phyloP scores from a whole-genome alignment of 2,329 filamentous ascomycete species.

The Colletotrichum cereale region DNA sequence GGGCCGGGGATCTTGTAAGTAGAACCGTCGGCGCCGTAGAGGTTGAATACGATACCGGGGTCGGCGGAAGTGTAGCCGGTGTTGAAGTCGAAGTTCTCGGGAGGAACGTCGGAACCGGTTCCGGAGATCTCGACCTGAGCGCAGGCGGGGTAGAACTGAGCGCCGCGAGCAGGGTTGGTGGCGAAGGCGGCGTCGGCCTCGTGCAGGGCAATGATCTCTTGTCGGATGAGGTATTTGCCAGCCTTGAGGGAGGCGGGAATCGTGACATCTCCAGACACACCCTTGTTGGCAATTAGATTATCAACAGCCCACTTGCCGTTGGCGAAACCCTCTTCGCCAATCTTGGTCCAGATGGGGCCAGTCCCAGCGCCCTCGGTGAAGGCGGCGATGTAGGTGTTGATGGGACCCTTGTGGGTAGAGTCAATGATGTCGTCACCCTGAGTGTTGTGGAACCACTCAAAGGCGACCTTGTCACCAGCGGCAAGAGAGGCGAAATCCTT shows the following conservation, averaged over 20 bases:
- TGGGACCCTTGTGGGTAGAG: constrained; percentile 64
- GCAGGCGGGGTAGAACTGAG: constrained; percentile 69
- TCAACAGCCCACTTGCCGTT: constrained; percentile 58
- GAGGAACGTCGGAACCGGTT: constrained; percentile 60
- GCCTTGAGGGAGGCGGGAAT: constrained; percentile 59
- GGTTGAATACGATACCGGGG: constrained; percentile 69
- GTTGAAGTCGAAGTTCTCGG: constrained; percentile 59
- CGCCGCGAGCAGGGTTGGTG: constrained; percentile 54
- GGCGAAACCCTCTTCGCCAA: constrained; percentile 52
- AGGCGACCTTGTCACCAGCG: constrained; percentile 60
- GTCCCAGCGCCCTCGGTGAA: constrained; percentile 57
- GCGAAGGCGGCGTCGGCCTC: constrained; percentile 53
- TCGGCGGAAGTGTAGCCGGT: constrained; percentile 69
- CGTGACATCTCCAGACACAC: constrained; percentile 59
- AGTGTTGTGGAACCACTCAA: constrained; percentile 65
- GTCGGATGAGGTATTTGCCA: constrained; percentile 66
- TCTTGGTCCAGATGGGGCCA: constrained; percentile 65
- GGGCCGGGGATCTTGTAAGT: constrained; percentile 53
- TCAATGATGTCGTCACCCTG: constrained; percentile 66
- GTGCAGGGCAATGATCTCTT: constrained; percentile 68
- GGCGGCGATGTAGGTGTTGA: constrained; percentile 65
- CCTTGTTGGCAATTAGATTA: constrained; percentile 62
- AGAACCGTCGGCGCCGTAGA: constrained; percentile 58
- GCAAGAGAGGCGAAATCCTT: constrained; percentile 56
- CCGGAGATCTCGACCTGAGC: constrained; percentile 72